Conservation (phyloP, 2,329 filamentous ascomycete species). For the Calonectria fujianensis region DNA sequence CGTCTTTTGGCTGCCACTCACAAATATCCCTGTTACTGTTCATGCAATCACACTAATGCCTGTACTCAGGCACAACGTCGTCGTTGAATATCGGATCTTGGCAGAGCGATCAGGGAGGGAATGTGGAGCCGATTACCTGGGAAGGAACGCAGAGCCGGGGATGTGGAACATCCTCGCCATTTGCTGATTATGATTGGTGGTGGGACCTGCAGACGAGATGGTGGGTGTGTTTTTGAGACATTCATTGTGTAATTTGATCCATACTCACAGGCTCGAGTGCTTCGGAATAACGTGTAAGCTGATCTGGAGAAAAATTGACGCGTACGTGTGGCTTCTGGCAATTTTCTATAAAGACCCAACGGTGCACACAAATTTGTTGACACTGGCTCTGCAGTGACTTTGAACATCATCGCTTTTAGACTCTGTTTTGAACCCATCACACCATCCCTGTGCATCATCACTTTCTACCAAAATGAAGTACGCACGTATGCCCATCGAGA, state of each 20-base stretch:
- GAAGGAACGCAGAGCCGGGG: slow-evolving; percentile 10
- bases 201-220: not conserved
- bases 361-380: too few species aligned
- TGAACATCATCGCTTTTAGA: not conserved
- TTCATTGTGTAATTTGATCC: not conserved
- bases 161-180: not conserved
- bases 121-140: slow-evolving; percentile 12
- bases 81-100: not conserved
- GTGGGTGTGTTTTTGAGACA: not conserved
- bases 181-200: not conserved
- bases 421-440: not conserved
- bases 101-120: slow-evolving; percentile 1
- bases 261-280: not conserved
- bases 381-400: not conserved
- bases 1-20: not conserved
- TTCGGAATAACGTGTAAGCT: not conserved
- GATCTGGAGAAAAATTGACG: not conserved
- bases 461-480: slow-evolving; percentile 47
- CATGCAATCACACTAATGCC: not conserved
- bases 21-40: not conserved
- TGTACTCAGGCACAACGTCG: too few species aligned
- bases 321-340: too few species aligned
- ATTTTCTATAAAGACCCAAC: not conserved
- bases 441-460: not conserved
- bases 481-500: slow-evolving; percentile 52